Base-by-base conservation (phyloP, 225 moss, liverwort and hornwort species). In the Lunularia cruciata region DNA sequence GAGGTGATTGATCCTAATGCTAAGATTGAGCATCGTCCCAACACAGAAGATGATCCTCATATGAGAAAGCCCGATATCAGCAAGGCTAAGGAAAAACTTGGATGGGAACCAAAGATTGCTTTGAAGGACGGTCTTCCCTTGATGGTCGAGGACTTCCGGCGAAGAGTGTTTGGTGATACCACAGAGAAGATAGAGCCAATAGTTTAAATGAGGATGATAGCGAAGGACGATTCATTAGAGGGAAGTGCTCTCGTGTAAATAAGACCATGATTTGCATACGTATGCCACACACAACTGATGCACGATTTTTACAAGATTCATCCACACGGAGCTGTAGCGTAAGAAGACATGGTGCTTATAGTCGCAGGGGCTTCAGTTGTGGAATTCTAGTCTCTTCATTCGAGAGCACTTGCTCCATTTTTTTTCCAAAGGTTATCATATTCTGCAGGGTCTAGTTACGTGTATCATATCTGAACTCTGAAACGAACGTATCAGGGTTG, bases 101-200 rank as follows among this genome's bases (percentile, higher is more conserved):
- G 83, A 18, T 83, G 83, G 83, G 83, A 83, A 55, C 83, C 83
- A 0, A 76, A 76, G 57, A 65, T 83, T 45, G 52, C 72, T 42
- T 63, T 83, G 38, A 76, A 40, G 57, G 74, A 83, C 35, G 83
- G 83, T 57, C 79, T 83, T 48, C 83, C 83, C 45, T 73, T 79
- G 2, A 83, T 83, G 83, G 83, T 83, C 11, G 83, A 83, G 57
- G 79, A 83, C 58, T 83, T 83, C 73, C 73, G 79, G 38, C 53
- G 57, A 38, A 56, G 83, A 62, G 79, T 83, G 20, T 83, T 77
- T 43, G 76, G 76, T 23, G 83, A 79, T 30, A 56, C 23, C 19
- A 72, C 67, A 7, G 56, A 63, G 37, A 69, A 68, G 72, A 70
- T 79, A 23, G 70, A 77, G 27, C 69, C 76, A 40, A 57, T 68